Evolutionary conservation across 2,329 filamentous ascomycete genomes (phyloP).

Genomic region (Neobulgaria alba): DNA sequence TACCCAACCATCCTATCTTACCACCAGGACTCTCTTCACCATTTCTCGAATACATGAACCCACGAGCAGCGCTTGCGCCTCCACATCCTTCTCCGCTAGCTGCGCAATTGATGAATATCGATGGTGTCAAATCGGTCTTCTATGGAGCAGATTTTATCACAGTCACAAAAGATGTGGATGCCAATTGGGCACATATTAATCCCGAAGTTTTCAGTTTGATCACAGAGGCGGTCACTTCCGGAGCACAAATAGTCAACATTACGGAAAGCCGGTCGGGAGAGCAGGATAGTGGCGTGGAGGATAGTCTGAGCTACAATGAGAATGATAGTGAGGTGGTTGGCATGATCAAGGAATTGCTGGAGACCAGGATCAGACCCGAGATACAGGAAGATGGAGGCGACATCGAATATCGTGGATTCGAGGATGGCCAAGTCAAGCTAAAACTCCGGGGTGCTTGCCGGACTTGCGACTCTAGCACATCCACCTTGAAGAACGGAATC

Average conservation of each 20-base stretch:
- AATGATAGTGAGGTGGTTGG: slow-evolving; percentile 89
- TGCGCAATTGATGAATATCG: slow-evolving; percentile 82
- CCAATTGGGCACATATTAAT: slow-evolving; percentile 89
- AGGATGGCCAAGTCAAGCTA: slow-evolving; percentile 72
- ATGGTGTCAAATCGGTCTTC: slow-evolving; percentile 91
- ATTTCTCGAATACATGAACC: slow-evolving; percentile 86
- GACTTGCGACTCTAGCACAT: slow-evolving; percentile 93
- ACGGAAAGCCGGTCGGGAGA: slow-evolving; percentile 51
- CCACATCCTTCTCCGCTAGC: slow-evolving; percentile 89
- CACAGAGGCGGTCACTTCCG: slow-evolving; percentile 81
- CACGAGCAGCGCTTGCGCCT: slow-evolving; percentile 78
- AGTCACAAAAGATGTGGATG: slow-evolving; percentile 79
- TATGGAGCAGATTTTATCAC: slow-evolving; percentile 96
- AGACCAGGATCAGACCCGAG: slow-evolving; percentile 87
- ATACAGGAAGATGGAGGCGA: slow-evolving; percentile 98
- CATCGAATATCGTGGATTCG: slow-evolving; percentile 89
- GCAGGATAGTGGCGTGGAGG: slow-evolving; percentile 44
- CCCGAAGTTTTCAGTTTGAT: slow-evolving; percentile 94
- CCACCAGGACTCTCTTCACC: slow-evolving; percentile 63
- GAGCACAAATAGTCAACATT: slow-evolving; percentile 70
- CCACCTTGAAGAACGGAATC: slow-evolving; percentile 94
- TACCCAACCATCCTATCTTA: slow-evolving; percentile 80
- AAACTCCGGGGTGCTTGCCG: slow-evolving; percentile 89
- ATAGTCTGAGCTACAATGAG: slow-evolving; percentile 76
- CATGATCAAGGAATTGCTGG: slow-evolving; percentile 97